Base-by-base conservation (phyloP, 2,329 filamentous ascomycete genomes). In the Xylogone sp. region DNA sequence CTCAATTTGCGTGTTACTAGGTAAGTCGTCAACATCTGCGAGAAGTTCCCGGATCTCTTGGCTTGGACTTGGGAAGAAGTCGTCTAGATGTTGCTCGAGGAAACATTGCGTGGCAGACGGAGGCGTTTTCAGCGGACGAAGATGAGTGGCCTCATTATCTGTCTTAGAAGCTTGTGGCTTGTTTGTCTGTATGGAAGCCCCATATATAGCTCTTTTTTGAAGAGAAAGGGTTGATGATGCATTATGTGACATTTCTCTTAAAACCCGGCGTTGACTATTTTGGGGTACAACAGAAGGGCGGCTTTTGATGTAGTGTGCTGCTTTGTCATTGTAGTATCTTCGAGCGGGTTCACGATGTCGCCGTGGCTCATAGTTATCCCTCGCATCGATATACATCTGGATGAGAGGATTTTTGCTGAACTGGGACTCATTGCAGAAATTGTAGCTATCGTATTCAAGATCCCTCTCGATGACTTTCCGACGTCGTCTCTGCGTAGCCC, bases 31-130 rank as follows among this genome's bases (percentile, higher is more conserved):
- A 55, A 58, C 42, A 43, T 76, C 71, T 27, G 75, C 73, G 2
- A 69, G 62, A 2, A 84, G 64, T 60, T 84, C 80, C 18, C 73
- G 69, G 6, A 72, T 69, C 60, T 81, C 76, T 58, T 84, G 81
- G 0, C 78, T 81, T 0, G 77, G 71, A n/a, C 73, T 77, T 0
- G 78, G 78, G 43, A 82, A 77, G 54, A 82, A 74, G 49, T 81
- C 77, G 39, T 81, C 77, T 7, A 77, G 59, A 53, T 79, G 70
- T 42, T 62, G 59, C 24, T 71, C 65, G 8, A 82, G 65, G n/a
- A 82, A 80, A 8, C 73, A 68, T 53, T 82, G 79, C 0, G 79
- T 82, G 56, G 75, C 77, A 22, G 66, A 64, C 6, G 70, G 70
- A 18, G 58, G 65, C 1, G 57, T 27, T 10, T 10, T 27, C 24